Evolutionary conservation across 1,139 yeast genomes (phyloP), one percentile per base, ranked within the genome.

Genomic region (Sugiyamaella pinicola): DNA sequence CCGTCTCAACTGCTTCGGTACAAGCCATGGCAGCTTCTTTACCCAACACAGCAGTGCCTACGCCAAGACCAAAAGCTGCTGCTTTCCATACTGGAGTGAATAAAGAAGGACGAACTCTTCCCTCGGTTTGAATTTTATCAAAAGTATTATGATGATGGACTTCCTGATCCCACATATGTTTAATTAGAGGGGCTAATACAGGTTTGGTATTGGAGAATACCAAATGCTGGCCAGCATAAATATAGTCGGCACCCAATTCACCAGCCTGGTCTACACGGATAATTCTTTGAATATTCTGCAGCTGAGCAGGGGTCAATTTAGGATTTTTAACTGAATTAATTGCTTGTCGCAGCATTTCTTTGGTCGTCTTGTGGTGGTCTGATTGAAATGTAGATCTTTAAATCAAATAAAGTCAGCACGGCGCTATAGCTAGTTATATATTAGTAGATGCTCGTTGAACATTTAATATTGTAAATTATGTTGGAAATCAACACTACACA

Each of bases 1-100:
- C 98, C 0, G 99, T 95, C 70, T 93, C 99, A 0, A 93, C 99
- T 0, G 99, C 99, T 56, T 91, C 98, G 0, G 99, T 93, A 67
- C 99, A 95, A 0, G 99, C 99, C 99, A 93, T 93, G 1, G 99
- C 99, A 1, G 97, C 97, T 67, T 93, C 96, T 64, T 89, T 88
- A 24, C 96, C 87, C 59, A 91, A 72, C 51, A 87, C 64, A 0
- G 96, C 98, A 0, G 99, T 93, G 0, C 85, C 86, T 1, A 82
- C 82, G 2, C 99, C 99, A 72, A 93, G 76, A 0, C 85, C 84
- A 52, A 86, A 77, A 0, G 99, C 98, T 2, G 97, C 98, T 0
- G 81, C 73, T 67, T 87, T 89, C 99, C 99, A 93, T 1, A 89
- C 65, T 3, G 99, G 99, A 0, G 98, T 90, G 47, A 93, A 72